These are phyloP conservation scores for Flaveria bidentis DNA, from an alignment of 129 eudicot species.

Conservation along the genomic window DNA sequence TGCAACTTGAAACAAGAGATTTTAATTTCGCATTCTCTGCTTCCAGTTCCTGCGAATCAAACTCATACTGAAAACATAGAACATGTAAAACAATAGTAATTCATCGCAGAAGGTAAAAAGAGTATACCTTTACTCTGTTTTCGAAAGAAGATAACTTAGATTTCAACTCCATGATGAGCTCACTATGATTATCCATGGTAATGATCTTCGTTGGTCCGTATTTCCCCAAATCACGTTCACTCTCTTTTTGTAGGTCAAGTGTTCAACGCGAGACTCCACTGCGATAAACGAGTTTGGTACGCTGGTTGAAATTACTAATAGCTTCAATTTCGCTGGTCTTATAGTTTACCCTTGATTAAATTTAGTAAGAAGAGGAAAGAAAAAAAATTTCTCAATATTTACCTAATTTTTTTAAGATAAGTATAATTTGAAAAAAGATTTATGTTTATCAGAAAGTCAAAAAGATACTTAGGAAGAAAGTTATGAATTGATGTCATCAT, in stretches of 20 bases:
- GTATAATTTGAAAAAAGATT: no score
- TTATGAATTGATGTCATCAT: no score
- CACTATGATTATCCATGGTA: conserved; percentile 22
- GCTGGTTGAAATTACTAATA: no score
- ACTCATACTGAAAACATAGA: background rate
- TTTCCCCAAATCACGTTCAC: background rate
- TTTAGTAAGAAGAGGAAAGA: no score
- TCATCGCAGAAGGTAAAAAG: background rate
- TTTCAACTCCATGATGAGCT: conserved; percentile 30
- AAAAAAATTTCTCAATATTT: no score
- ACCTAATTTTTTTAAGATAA: no score
- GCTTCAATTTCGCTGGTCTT: no score
- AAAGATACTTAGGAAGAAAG: no score
- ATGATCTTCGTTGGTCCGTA: background rate
- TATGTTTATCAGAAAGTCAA: no score
- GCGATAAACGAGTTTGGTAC: background rate
- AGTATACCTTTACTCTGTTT: conserved; percentile 39
- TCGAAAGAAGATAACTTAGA: conserved; percentile 37
- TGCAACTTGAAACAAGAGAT: conserved; percentile 53
- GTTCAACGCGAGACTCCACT: background rate
- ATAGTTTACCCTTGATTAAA: no score
- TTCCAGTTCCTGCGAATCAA: conserved; percentile 65
- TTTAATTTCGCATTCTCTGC: conserved; percentile 60
- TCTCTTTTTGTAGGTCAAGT: conserved; percentile 18
- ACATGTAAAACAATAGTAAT: background rate